A percentile compares a stretch with the other conserved stretches of the same genome.
phyloP scores from a whole-genome alignment of 169 alveolate species.

The Cryptosporidium tyzzeri region DNA sequence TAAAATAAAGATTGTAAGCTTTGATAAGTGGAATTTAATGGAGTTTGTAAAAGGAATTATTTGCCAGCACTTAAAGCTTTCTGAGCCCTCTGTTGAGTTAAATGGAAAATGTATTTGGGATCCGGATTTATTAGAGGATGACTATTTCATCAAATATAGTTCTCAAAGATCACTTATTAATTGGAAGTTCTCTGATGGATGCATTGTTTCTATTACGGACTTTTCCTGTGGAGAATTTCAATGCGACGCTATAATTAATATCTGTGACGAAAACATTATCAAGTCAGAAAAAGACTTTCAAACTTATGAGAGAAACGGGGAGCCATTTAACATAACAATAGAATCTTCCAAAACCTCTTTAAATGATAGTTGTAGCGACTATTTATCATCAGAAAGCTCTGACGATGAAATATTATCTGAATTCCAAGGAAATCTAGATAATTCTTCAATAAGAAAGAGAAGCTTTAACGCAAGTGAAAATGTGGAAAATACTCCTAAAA shows the following conservation, averaged over 20 bases:
- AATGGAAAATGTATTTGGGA: constrained; percentile 74
- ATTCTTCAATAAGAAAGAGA: neutral
- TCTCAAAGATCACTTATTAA: constrained; percentile 1
- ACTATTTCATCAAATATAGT: constrained; percentile 1
- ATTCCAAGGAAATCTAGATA: neutral
- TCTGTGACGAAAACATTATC: neutral
- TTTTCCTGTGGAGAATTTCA: constrained; percentile 49
- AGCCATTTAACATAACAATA: neutral
- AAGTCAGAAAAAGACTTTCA: neutral
- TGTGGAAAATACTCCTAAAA: neutral
- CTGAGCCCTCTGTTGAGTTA: constrained; percentile 53
- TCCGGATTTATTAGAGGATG: constrained; percentile 37
- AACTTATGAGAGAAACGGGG: constrained; percentile 19
- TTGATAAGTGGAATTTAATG: constrained; percentile 73
- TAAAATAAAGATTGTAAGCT: constrained; percentile 75
- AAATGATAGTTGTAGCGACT: neutral
- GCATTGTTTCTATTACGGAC: constrained; percentile 49
- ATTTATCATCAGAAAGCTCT: neutral
- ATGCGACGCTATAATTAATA: constrained; percentile 47
- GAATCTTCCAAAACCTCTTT: neutral
- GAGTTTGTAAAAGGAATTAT: constrained; percentile 77
- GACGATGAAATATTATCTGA: constrained; percentile 4
- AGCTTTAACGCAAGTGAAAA: neutral
- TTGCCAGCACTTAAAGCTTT: constrained; percentile 21
- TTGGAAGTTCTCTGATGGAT: constrained; percentile 49